Evolutionary conservation across 495 filamentous ascomycete species (phyloP).

Genomic region (Xylaria castorea): DNA sequence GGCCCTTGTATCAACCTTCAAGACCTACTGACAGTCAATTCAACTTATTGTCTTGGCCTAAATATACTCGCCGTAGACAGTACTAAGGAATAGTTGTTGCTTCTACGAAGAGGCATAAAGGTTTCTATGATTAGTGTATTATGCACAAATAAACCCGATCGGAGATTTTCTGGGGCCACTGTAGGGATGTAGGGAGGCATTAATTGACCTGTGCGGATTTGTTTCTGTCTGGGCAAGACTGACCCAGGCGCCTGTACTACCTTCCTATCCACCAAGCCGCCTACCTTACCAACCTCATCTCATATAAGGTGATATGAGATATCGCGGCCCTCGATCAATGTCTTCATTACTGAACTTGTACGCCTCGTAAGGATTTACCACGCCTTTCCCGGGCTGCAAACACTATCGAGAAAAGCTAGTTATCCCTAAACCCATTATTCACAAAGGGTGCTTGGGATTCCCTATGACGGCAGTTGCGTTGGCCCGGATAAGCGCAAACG

Average conservation of each 20-base stretch:
- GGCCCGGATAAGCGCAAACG: neutral
- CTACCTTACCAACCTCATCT: neutral
- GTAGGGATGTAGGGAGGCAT: neutral
- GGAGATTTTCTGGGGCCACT: neutral
- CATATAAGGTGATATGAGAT: neutral
- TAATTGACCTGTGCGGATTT: neutral
- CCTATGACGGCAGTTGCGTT: neutral
- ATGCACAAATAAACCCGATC: neutral
- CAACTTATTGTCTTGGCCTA: neutral
- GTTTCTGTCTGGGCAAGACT: neutral
- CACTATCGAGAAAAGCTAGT: neutral
- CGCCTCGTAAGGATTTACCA: neutral
- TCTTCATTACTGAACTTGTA: neutral
- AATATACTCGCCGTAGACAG: neutral
- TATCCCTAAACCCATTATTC: neutral
- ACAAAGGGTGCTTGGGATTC: neutral
- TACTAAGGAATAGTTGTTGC: neutral
- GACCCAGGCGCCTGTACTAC: neutral
- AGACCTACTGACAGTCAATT: neutral
- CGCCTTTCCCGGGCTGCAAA: neutral
- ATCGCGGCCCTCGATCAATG: neutral
- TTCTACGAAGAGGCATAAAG: neutral
- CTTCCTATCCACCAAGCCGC: neutral
- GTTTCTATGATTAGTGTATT: neutral
- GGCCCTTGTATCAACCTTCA: neutral